phyloP scores from a whole-genome alignment of 495 filamentous ascomycete genomes.

The Aspergillus nidulans region DNA sequence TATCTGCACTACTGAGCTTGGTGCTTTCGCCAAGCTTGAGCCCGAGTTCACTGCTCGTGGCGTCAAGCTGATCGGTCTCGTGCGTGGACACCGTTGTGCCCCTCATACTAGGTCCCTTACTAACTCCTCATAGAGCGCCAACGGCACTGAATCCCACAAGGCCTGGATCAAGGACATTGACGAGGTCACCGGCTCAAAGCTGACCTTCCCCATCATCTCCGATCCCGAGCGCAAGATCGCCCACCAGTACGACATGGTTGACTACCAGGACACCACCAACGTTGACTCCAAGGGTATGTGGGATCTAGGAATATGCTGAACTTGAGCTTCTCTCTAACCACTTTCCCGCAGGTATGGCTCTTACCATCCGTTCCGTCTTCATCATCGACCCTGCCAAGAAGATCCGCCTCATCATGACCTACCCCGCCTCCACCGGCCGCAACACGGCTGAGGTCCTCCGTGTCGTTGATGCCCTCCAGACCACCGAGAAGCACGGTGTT shows the following conservation, averaged over 20 bases:
- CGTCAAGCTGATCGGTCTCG: conserved; percentile 93
- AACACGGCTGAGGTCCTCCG: conserved; percentile 95
- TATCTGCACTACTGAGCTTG: conserved; percentile 98
- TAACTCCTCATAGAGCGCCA: conserved; percentile 39
- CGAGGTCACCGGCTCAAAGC: conserved; percentile 76
- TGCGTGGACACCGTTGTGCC: conserved; percentile 56
- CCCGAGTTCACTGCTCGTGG: conserved; percentile 92
- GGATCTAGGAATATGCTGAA: not conserved
- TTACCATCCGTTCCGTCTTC: conserved; percentile 99
- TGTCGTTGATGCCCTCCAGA: conserved; percentile 93
- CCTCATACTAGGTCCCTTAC: not conserved
- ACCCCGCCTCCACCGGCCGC: conserved; percentile 95
- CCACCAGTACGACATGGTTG: conserved; percentile 93
- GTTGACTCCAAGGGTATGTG: conserved; percentile 78
- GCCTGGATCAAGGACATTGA: conserved; percentile 95
- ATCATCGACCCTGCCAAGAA: conserved; percentile 98
- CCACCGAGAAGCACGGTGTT: conserved; percentile 91
- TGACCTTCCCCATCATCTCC: conserved; percentile 94
- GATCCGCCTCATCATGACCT: conserved; percentile 92
- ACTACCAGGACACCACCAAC: conserved; percentile 78
- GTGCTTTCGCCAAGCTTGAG: conserved; percentile 94
- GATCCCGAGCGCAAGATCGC: conserved; percentile 95
- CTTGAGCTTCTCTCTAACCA: not conserved
- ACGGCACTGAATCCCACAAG: conserved; percentile 51
- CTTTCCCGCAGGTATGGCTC: conserved; percentile 56